Evolutionary conservation across 371 early-diverging fungal species (phyloP).

Genomic region (Blakeslea trispora): DNA sequence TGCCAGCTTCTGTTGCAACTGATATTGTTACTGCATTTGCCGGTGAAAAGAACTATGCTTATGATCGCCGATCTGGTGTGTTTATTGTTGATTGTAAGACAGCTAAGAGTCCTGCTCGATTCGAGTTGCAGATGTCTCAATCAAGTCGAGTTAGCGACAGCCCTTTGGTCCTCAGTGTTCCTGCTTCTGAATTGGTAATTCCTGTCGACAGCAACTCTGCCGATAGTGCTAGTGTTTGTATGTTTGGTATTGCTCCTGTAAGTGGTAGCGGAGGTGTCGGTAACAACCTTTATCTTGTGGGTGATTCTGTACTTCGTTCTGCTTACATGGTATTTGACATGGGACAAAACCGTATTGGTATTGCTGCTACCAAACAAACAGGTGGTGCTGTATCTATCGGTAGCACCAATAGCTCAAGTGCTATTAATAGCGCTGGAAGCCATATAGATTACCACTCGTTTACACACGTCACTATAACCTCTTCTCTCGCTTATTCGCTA

Average conservation of each 20-base stretch:
- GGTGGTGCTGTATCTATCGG: constrained; percentile 29
- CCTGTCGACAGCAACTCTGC: constrained; percentile 34
- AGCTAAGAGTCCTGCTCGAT: constrained; percentile 26
- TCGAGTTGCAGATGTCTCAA: constrained; percentile 40
- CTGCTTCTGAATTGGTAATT: constrained; percentile 42
- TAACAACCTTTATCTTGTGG: constrained; percentile 43
- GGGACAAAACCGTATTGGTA: constrained; percentile 45
- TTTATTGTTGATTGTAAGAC: constrained; percentile 37
- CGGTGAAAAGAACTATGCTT: constrained; percentile 22
- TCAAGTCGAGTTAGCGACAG: constrained; percentile 7
- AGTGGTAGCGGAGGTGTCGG: constrained; percentile 28
- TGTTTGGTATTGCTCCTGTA: constrained; percentile 51
- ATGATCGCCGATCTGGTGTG: constrained; percentile 39
- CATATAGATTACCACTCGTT: background rate
- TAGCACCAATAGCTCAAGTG: background rate
- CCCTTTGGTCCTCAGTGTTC: constrained; percentile 32
- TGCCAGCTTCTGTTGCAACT: constrained; percentile 35
- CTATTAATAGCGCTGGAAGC: background rate
- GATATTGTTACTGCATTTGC: constrained; percentile 36
- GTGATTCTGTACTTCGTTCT: constrained; percentile 49
- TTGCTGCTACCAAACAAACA: constrained; percentile 44
- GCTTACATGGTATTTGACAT: constrained; percentile 53
- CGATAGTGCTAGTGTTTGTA: constrained; percentile 32
- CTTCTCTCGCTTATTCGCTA: background rate
- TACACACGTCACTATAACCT: background rate